Conservation (phyloP, 257 asterid species). For the Sherardia arvensis region DNA sequence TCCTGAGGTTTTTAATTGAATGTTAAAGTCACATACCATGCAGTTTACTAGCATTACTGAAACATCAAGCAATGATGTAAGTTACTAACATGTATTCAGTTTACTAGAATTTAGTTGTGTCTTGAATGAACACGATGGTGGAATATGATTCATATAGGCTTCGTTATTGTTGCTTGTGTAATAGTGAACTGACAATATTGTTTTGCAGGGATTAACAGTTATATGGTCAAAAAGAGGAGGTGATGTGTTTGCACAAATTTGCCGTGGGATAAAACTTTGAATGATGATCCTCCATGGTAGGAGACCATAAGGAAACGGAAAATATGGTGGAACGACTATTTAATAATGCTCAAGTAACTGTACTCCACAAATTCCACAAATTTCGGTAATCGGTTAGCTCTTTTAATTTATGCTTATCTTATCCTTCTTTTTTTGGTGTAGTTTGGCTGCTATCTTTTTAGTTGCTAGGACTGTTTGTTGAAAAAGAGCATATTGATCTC, state of each 20-base stretch:
- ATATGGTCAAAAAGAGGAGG: slow-evolving; percentile 99
- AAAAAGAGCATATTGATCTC: too few relatives aligned
- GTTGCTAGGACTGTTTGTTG: too few relatives aligned
- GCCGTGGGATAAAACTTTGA: too few relatives aligned
- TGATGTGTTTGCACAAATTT: slow-evolving; percentile 87
- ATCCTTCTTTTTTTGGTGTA: too few relatives aligned
- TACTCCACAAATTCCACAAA: too few relatives aligned
- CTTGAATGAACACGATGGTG: background rate
- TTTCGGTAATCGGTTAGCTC: too few relatives aligned
- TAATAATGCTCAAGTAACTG: too few relatives aligned
- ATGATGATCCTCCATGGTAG: too few relatives aligned
- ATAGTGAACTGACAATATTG: slow-evolving; percentile 15
- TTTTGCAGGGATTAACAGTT: slow-evolving; percentile 78
- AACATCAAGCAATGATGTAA: slow-evolving; percentile 93
- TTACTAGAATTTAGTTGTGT: background rate
- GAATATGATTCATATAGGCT: background rate
- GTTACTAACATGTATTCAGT: slow-evolving; percentile 20
- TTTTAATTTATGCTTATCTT: too few relatives aligned
- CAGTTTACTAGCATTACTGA: slow-evolving; percentile 91
- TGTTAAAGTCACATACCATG: slow-evolving; percentile 89
- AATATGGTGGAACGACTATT: too few relatives aligned
- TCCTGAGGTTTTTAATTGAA: slow-evolving; percentile 86
- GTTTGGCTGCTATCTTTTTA: too few relatives aligned
- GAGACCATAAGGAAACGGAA: too few relatives aligned
- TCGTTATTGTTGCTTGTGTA: background rate